Evolutionary conservation across 768 basidiomycete genomes (phyloP).

Genomic region (Tubosaeta sp.): DNA sequence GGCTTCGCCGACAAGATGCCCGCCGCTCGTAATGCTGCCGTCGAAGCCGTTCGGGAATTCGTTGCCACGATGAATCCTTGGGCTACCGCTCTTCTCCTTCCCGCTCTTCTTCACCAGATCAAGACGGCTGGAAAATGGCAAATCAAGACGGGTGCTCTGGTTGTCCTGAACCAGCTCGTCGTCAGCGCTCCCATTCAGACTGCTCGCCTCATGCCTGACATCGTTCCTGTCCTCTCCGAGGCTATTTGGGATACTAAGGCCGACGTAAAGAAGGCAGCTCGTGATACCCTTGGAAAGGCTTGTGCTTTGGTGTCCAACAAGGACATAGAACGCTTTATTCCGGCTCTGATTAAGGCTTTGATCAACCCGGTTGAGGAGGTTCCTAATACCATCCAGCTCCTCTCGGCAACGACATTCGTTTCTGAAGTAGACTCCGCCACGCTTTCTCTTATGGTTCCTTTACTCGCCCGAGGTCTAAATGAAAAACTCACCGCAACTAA

Average conservation of each 20-base stretch:
- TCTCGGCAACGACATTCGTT: slow-evolving; percentile 99
- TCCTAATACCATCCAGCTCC: slow-evolving; percentile 88
- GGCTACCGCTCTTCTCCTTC: slow-evolving; percentile 79
- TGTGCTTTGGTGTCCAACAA: slow-evolving; percentile 96
- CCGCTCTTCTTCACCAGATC: slow-evolving; percentile 86
- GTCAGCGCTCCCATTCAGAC: slow-evolving; percentile 76
- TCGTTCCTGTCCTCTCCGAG: slow-evolving; percentile 90
- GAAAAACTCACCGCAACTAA: slow-evolving; percentile 96
- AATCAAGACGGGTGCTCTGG: slow-evolving; percentile 84
- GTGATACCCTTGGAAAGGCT: slow-evolving; percentile 90
- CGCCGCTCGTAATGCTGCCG: slow-evolving; percentile 77
- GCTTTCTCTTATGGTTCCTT: slow-evolving; percentile 96
- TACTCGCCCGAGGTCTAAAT: slow-evolving; percentile 85
- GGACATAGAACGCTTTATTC: slow-evolving; percentile 96
- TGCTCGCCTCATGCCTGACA: slow-evolving; percentile 87
- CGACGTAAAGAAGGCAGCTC: slow-evolving; percentile 97
- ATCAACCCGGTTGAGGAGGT: slow-evolving; percentile 99
- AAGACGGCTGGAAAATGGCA: slow-evolving; percentile 98
- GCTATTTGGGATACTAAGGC: slow-evolving; percentile 99
- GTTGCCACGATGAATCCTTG: slow-evolving; percentile 82
- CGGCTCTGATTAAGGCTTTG: slow-evolving; percentile 94
- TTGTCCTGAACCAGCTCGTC: slow-evolving; percentile 83
- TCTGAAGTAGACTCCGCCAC: slow-evolving; percentile 97
- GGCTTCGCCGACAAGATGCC: slow-evolving; percentile 94
- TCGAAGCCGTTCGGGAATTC: slow-evolving; percentile 76